Base-by-base conservation (phyloP, 2,329 filamentous ascomycete species). In the Pestalotiopsis sp. region DNA sequence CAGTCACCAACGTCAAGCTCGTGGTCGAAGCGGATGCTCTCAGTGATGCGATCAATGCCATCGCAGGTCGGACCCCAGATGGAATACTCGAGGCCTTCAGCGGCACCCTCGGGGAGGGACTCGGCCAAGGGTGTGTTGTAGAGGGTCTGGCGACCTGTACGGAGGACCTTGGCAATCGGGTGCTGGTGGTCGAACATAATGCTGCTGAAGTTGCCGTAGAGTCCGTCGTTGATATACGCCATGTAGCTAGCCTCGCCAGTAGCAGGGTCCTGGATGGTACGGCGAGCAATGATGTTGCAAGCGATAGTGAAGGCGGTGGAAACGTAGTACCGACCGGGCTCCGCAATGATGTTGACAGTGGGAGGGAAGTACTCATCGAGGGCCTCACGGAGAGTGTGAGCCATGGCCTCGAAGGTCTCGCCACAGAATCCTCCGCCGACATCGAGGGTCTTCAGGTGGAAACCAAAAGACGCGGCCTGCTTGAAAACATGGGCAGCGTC, bases 131-230 rank as follows among this genome's bases (percentile, higher is more conserved):
- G 67, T 70, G 85, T 82, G 80, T 90, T 82, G 78, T 90, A 91
- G 76, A 89, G 77, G 70, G 87, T 86, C 69, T 84, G 82, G 70
- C 85, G 80, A 69, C 86, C 84, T 22, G 86, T 83, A 72, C 89
- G 91, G 66, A 99, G 85, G 68, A 98, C 88, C 81, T 92, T 93
- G 67, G 95, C 93, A 59, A 92, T 82, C 1, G 96, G 96, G 75
- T 97, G 88, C 85, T 99, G 96, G 81, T 98, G 96, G 77, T 98
- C 96, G 79, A 98, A 99, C 85, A 98, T 97, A 86, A 98, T 98
- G 88, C 94, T 97, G 72, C 94, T 97, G 78, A 99, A 98, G 84
- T 98, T 98, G 76, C 96, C 96, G 77, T 99, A 99, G 66, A 98
- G 91, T 35, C 96, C 96, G 74, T 99, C 96, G 78, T 99, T 99